Evolutionary conservation across 441 rosid genomes (phyloP), one percentile per base, ranked within the genome.

Genomic region (Raphanus hybrid): DNA sequence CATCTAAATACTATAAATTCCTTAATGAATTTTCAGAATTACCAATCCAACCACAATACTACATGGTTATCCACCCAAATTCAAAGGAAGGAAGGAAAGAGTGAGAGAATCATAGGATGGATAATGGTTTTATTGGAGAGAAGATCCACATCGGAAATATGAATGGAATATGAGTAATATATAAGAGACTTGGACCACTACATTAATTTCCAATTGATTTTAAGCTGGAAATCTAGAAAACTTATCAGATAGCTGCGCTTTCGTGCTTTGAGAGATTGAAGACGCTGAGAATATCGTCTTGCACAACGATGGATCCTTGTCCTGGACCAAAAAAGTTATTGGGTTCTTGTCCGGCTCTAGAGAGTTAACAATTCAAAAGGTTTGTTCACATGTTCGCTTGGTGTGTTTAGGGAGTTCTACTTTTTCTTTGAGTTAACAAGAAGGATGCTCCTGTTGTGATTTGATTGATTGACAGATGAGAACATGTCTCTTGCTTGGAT

Each of bases 241-340:
- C 26, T 23, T 23, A 23, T 23, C 26, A 23, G 95, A 67, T 90
- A 76, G 89, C 92, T 2, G 92, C 86, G n/a, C 86, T 90, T 59
- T 80, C 86, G 0, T 90, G 78, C 48, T 87, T 89, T 50, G 86
- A 84, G 76, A 87, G 84, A 59, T 68, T 90, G 80, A 90, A 90
- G 83, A 88, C 80, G 6, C 67, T 90, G 83, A 85, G 70, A 64
- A 74, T 88, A 15, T 74, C 67, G 59, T 88, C 88, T 0, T 88
- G 91, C 60, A 82, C 75, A 59, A 81, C 64, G 70, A 86, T 90
- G 4, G 91, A 88, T 55, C 34, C 84, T 34, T 41, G 69, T 75
- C 91, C 92, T 1, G 95, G 91, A 58, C 88, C 78, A 0, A 86
- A 85, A 6, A 85, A 82, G 80, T 80, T 82, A 73, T 70, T 90